Evolutionary conservation across 2,329 filamentous ascomycete genomes (phyloP).

Genomic region (Rachicladosporium sp.): DNA sequence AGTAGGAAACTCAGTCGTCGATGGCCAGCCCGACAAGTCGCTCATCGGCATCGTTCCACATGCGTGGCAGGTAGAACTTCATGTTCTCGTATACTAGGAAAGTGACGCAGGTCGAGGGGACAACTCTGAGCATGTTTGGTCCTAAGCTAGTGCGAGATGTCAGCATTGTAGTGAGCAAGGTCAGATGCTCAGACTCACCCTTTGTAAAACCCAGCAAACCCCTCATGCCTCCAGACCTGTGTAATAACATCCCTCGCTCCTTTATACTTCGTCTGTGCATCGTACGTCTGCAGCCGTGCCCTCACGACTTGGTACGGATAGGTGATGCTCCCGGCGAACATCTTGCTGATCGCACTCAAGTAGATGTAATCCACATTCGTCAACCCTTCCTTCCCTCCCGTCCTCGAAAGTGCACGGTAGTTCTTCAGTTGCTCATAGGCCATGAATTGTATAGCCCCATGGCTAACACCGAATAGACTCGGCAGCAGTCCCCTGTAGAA

Average conservation of each 20-base stretch:
- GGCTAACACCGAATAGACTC: constrained; percentile 72
- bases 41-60: constrained; percentile 1
- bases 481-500: constrained; percentile 83
- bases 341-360: constrained; percentile 69
- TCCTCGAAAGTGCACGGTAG: constrained; percentile 37
- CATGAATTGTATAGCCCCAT: constrained; percentile 91
- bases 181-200: constrained; percentile 36
- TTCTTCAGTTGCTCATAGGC: constrained; percentile 71
- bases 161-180: not conserved
- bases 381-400: constrained; percentile 33
- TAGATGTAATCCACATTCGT: constrained; percentile 66
- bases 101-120: constrained; percentile 92
- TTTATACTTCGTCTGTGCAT: constrained; percentile 62
- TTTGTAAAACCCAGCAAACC: constrained; percentile 75
- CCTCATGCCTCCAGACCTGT: constrained; percentile 70
- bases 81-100: constrained; percentile 96
- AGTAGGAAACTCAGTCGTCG: not conserved
- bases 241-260: constrained; percentile 58
- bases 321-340: constrained; percentile 77
- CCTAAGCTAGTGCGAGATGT: constrained; percentile 40
- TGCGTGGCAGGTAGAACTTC: constrained; percentile 51
- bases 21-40: not conserved
- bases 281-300: constrained; percentile 78
- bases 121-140: constrained; percentile 77
- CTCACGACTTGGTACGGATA: constrained; percentile 93